These are phyloP conservation scores for Trichoderma harzianum DNA, from an alignment of 2,329 filamentous ascomycete genomes.

Conservation along the genomic window DNA sequence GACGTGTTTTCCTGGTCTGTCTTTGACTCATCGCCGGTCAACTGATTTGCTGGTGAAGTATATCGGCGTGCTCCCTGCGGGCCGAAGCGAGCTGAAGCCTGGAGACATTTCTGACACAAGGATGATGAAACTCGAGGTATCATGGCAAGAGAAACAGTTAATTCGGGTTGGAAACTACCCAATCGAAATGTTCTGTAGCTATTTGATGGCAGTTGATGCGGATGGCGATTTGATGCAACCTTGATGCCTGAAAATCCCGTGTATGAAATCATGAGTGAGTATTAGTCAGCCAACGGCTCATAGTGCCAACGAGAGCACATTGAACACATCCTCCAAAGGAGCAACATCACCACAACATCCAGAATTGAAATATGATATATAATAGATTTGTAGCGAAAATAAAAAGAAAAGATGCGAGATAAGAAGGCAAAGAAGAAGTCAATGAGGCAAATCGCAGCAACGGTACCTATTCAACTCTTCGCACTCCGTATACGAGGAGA, in stretches of 20 bases:
- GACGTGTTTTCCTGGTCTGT: background rate
- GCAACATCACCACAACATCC: background rate
- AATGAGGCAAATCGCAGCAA: background rate
- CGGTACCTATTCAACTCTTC: background rate
- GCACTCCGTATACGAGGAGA: background rate
- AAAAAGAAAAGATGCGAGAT: background rate
- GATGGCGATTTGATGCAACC: background rate
- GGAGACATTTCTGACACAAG: background rate
- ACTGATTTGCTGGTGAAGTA: background rate
- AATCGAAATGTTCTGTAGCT: background rate
- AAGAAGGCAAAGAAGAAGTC: background rate
- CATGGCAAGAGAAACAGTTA: background rate
- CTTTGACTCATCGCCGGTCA: background rate
- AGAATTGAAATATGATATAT: background rate
- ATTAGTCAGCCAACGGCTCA: background rate
- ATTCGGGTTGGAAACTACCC: background rate
- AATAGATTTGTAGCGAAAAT: background rate
- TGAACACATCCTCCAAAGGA: no score
- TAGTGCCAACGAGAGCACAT: background rate
- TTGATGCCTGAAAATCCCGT: constrained; percentile 4
- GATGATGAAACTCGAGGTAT: background rate
- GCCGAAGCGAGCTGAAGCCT: background rate
- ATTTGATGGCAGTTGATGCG: background rate
- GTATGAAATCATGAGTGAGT: background rate
- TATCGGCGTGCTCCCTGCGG: background rate